Base-by-base conservation (phyloP, 345 rosid genomes). In the Populus tremula region DNA sequence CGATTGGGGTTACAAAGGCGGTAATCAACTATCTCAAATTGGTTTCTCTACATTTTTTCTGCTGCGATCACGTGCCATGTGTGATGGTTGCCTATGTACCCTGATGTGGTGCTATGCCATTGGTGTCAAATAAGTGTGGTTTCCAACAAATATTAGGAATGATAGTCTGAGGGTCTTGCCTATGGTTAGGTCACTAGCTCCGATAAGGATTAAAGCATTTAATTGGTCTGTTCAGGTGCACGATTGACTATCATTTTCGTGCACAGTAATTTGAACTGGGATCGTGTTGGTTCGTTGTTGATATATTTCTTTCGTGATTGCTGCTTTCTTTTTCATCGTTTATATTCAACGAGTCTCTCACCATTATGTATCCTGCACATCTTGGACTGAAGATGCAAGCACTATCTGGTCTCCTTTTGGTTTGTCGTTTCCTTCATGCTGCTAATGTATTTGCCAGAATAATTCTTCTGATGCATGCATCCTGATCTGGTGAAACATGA, bases 21-120 rank as follows among this genome's bases (percentile, higher is more conserved):
- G 11, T 39, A 18, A 39, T 16, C 54, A 33, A 67, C 41, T n/a
- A 43, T 71, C 38, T 71, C 20, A 25, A 71, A 62, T 64, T 49
- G 43, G 35, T 33, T 59, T 36, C 12, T 39, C 20, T 54, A 64
- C 23, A 39, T 33, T 54, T 12, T 29, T 75, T 33, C 71, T 49
- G 31, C 50, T 72, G 66, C 70, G 20, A n/a, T 76, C 68, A 36
- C 11, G 54, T 36, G 43, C 76, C 72, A 54, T 76, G 8, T 21
- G 50, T 76, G 79, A 76, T 65, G 79, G 83, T 71, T 70, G 75
- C 71, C 23, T 5, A 18, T 50, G 62, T 49, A 33, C 82, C 82
- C 82, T 74, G 78, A 79, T 79, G 70, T 47, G 82, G 78, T 69
- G n/a, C 36, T 18, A 7, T 31, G 41, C 41, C 71, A 69, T 78